Conservation (phyloP, 257 asterid genomes). For the Galeopsis tetrahit region DNA sequence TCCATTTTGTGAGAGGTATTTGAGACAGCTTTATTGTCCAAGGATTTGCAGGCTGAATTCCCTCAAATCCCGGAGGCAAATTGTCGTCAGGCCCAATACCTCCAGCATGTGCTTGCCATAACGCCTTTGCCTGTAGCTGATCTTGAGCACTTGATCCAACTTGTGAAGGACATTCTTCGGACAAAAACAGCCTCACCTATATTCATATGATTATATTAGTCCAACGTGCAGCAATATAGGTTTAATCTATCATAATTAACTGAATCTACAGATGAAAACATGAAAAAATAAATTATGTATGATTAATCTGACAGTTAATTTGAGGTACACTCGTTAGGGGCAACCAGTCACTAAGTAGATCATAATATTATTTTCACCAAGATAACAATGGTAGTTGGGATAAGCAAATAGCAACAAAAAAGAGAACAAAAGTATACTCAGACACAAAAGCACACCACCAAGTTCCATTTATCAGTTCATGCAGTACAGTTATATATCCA, state of each 20-base stretch:
- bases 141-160: slow-evolving; percentile 76
- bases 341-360: not conserved
- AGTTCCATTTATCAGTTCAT: not conserved
- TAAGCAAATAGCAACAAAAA: slow-evolving; percentile 7
- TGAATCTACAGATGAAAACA: slow-evolving; percentile 23
- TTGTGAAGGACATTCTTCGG: slow-evolving; percentile 86
- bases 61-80: slow-evolving; percentile 95
- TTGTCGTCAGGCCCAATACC: slow-evolving; percentile 61
- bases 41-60: slow-evolving; percentile 56
- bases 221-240: slow-evolving; percentile 6
- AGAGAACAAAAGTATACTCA: not conserved
- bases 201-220: slow-evolving; percentile 36
- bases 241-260: not conserved
- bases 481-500: slow-evolving; percentile 2
- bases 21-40: slow-evolving; percentile 61
- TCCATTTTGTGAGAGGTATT: slow-evolving; percentile 75
- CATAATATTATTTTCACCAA: not conserved
- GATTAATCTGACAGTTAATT: slow-evolving; percentile 9
- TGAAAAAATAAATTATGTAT: not conserved
- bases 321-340: slow-evolving; percentile 9
- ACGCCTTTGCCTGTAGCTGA: slow-evolving; percentile 79
- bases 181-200: slow-evolving; percentile 84
- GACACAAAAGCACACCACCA: not conserved
- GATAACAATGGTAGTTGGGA: slow-evolving; percentile 9
- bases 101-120: slow-evolving; percentile 52